These are phyloP conservation scores for Herpetomonas tarakana DNA, from an alignment of 208 protist genomes.

Conservation along the genomic window DNA sequence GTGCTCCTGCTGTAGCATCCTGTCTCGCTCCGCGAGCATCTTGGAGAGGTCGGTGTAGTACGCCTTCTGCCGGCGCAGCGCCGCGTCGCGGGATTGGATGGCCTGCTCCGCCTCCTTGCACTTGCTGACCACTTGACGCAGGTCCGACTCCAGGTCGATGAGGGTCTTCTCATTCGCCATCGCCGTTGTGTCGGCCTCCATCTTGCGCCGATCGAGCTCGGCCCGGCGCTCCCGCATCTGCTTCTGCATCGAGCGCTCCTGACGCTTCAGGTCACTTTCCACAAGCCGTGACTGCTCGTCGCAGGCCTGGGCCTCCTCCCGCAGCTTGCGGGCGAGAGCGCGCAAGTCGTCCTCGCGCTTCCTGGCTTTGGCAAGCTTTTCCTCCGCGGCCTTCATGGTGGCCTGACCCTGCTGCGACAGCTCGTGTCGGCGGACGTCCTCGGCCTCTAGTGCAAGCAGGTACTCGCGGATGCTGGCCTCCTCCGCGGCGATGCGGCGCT, in stretches of 20 bases:
- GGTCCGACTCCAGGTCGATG: conserved; percentile 44
- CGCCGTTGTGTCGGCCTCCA: conserved; percentile 22
- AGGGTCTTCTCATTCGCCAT: conserved; percentile 50
- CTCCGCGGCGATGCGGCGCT: conserved; percentile 33
- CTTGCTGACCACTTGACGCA: conserved; percentile 35
- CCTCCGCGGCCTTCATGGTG: conserved; percentile 41
- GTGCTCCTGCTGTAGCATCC: conserved; percentile 56
- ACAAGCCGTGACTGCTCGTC: conserved; percentile 38
- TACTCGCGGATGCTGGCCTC: conserved; percentile 54
- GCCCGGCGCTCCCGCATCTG: conserved; percentile 35
- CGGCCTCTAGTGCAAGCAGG: conserved; percentile 48
- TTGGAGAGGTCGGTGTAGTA: conserved; percentile 64
- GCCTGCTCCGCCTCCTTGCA: conserved; percentile 46
- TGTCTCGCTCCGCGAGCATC: conserved; percentile 60
- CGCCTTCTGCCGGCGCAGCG: conserved; percentile 44
- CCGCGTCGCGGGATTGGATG: conserved; percentile 42
- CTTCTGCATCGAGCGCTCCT: conserved; percentile 23
- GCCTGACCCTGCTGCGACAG: conserved; percentile 38
- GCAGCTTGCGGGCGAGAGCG: conserved; percentile 30
- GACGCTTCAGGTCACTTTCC: conserved; percentile 36
- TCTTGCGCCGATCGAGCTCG: conserved; percentile 35
- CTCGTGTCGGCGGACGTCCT: conserved; percentile 37
- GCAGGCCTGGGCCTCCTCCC: conserved; percentile 33
- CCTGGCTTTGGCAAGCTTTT: conserved; percentile 31
- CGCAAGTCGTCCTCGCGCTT: conserved; percentile 46